A percentile compares a stretch with the other conserved stretches of the same genome.
Evolutionary conservation across 1,284 basidiomycete genomes (phyloP).

Genomic region (Irpex sp.): DNA sequence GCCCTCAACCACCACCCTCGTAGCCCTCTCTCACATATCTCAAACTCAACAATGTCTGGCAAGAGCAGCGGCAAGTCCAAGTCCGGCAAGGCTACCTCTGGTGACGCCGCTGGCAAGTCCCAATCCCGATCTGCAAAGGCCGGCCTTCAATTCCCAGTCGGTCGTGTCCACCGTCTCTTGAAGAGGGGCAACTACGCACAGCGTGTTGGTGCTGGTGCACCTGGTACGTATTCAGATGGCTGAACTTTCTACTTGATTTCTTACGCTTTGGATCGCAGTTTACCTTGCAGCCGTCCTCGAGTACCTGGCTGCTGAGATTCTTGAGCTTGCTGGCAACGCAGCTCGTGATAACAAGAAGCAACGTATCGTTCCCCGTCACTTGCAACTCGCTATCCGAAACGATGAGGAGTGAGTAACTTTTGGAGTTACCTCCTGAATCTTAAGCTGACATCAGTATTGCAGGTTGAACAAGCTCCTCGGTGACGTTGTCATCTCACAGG

Average conservation of each 20-base stretch:
- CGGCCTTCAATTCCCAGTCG: slow-evolving; percentile 85
- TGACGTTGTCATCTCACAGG: slow-evolving; percentile 82
- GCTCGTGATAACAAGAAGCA: slow-evolving; percentile 82
- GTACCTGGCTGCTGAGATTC: slow-evolving; percentile 85
- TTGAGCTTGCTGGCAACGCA: slow-evolving; percentile 85
- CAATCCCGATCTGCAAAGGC: slow-evolving; percentile 81
- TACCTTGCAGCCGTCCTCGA: slow-evolving; percentile 85
- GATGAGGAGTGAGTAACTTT: slow-evolving; percentile 61
- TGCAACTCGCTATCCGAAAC: slow-evolving; percentile 87
- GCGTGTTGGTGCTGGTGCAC: slow-evolving; percentile 77
- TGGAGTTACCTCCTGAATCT: slow-evolving; percentile 9
- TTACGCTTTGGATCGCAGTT: no score
- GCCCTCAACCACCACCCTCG: slow-evolving; percentile 5
- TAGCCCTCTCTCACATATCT: slow-evolving; percentile 1
- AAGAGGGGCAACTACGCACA: slow-evolving; percentile 88
- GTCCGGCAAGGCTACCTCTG: slow-evolving; percentile 55
- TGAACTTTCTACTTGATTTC: background rate
- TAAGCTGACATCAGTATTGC: no score
- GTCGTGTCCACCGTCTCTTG: slow-evolving; percentile 89
- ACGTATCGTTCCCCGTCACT: slow-evolving; percentile 84
- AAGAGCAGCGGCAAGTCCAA: slow-evolving; percentile 58
- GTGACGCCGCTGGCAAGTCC: slow-evolving; percentile 44
- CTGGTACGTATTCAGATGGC: slow-evolving; percentile 43
- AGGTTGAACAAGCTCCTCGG: slow-evolving; percentile 71
- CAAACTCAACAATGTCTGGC: slow-evolving; percentile 44